These are phyloP conservation scores for Chaetoceros tenuissimus DNA, from an alignment of 108 stramenopile species.

Conservation along the genomic window DNA sequence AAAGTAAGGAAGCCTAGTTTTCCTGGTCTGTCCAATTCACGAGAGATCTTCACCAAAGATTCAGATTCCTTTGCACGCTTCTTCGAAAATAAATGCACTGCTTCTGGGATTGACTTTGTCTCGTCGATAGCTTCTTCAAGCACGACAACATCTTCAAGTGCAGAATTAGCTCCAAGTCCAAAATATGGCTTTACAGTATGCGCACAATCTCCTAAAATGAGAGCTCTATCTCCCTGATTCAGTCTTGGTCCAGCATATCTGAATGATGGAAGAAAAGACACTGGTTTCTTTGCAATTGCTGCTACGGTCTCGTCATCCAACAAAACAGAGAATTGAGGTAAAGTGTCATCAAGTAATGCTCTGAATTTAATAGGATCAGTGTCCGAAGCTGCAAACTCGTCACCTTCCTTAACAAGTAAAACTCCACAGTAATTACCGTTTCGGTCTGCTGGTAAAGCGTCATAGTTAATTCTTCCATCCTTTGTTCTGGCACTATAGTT, in stretches of 20 bases:
- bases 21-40: constrained; percentile 74
- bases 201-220: constrained; percentile 79
- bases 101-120: constrained; percentile 21
- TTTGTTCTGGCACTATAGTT: constrained; percentile 76
- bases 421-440: constrained; percentile 66
- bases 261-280: constrained; percentile 71
- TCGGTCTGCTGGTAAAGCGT: constrained; percentile 77
- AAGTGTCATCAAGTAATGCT: constrained; percentile 41
- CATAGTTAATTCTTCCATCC: constrained; percentile 53
- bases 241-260: constrained; percentile 70
- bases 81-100: constrained; percentile 52
- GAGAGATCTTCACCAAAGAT: constrained; percentile 69
- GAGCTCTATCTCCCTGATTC: constrained; percentile 48
- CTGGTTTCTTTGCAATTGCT: constrained; percentile 54
- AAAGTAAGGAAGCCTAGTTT: constrained; percentile 72
- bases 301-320: constrained; percentile 57
- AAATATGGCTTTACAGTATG: constrained; percentile 92
- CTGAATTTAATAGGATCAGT: constrained; percentile 46
- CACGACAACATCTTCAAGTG: constrained; percentile 80
- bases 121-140: constrained; percentile 26
- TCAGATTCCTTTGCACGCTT: constrained; percentile 62
- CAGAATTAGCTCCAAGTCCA: constrained; percentile 90
- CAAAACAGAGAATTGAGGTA: constrained; percentile 71
- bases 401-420: constrained; percentile 64
- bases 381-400: constrained; percentile 45